These are phyloP conservation scores for Ilyonectria destructans DNA, from an alignment of 2,329 filamentous ascomycete genomes.

Conservation along the genomic window DNA sequence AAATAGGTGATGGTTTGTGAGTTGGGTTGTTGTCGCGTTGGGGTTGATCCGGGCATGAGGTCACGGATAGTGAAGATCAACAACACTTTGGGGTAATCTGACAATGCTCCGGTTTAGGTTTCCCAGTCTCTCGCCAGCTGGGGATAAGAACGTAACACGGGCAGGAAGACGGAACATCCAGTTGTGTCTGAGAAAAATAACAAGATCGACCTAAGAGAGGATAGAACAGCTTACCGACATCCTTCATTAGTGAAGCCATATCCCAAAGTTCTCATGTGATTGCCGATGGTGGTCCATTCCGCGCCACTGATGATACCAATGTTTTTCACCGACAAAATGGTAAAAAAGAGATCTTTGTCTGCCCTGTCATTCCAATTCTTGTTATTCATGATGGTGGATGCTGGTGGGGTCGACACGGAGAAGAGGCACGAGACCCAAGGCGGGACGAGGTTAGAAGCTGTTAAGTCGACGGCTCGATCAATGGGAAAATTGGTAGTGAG, in stretches of 20 bases:
- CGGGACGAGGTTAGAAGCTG: constrained; percentile 50
- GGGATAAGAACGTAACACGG: background rate
- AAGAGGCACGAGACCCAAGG: constrained; percentile 32
- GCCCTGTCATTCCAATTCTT: constrained; percentile 76
- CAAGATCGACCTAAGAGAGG: constrained; percentile 24
- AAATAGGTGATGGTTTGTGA: background rate
- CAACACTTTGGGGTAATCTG: background rate
- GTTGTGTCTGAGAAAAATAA: constrained; percentile 4
- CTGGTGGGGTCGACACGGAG: constrained; percentile 36
- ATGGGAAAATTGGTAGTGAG: constrained; percentile 62
- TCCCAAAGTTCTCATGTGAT: constrained; percentile 72
- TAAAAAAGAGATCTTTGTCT: constrained; percentile 76
- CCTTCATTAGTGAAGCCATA: constrained; percentile 78
- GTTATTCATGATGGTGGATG: constrained; percentile 61
- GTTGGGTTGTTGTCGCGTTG: background rate
- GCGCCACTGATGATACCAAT: constrained; percentile 75
- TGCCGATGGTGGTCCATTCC: constrained; percentile 76
- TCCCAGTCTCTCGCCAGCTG: background rate
- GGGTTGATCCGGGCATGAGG: background rate
- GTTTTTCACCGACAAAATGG: constrained; percentile 74
- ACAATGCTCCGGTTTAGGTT: background rate
- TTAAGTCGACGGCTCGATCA: constrained; percentile 56
- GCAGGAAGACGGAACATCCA: background rate
- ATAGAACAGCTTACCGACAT: constrained; percentile 68
- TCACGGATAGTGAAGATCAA: background rate